Percentiles rank a stretch among this genome's conserved stretches.
These are phyloP conservation scores for Colletotrichum theobromicola DNA, from an alignment of 2,329 filamentous ascomycete species.

Conservation along the genomic window DNA sequence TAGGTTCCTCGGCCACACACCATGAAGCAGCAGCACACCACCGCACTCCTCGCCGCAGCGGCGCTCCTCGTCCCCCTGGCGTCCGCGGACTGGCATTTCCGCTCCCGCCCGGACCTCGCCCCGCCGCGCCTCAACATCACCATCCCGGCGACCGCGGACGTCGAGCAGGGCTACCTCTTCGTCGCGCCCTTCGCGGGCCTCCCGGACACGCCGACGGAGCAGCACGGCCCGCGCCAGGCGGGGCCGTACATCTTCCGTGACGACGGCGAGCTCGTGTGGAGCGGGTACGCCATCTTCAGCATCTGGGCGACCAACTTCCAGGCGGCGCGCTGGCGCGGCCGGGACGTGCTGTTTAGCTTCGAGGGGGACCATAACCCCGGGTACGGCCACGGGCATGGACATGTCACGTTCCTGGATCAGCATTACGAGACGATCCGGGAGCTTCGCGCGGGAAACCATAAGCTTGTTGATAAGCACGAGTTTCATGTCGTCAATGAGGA, in stretches of 20 bases:
- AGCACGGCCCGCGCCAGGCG: conserved; percentile 54
- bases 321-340: conserved; percentile 51
- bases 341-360: conserved; percentile 58
- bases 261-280: conserved; percentile 62
- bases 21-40: background rate
- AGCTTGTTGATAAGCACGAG: conserved; percentile 59
- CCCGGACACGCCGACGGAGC: conserved; percentile 34
- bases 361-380: conserved; percentile 56
- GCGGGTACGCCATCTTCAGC: conserved; percentile 56
- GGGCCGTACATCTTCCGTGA: conserved; percentile 61
- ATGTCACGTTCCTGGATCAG: conserved; percentile 56
- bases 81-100: conserved; percentile 21
- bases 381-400: conserved; percentile 60
- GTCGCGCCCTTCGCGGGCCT: conserved; percentile 42
- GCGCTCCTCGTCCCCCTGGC: background rate
- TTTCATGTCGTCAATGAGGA: conserved; percentile 58
- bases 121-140: conserved; percentile 45
- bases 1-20: background rate
- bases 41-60: background rate
- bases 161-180: conserved; percentile 50
- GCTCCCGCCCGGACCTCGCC: conserved; percentile 31
- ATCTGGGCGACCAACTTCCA: conserved; percentile 62
- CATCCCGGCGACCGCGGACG: conserved; percentile 41
- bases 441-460: conserved; percentile 56
- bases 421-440: conserved; percentile 60